A percentile compares a stretch with the other conserved stretches of the same genome.
These are phyloP conservation scores for Flaveria ramosissima DNA, from an alignment of 129 eudicot species.

Conservation along the genomic window DNA sequence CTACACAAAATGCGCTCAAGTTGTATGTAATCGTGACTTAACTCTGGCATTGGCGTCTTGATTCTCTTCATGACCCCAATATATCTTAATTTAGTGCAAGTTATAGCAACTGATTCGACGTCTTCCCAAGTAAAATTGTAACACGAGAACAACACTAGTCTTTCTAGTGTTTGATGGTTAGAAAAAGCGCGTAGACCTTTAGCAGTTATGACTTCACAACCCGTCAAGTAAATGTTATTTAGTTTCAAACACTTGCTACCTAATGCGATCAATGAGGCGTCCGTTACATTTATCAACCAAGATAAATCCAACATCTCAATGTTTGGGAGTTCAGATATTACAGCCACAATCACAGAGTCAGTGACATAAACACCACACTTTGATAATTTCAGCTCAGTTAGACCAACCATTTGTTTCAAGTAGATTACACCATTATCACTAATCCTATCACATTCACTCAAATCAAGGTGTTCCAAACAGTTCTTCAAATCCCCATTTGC, in stretches of 20 bases:
- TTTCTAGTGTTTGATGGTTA: neutral
- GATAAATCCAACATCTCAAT: conserved; percentile 7
- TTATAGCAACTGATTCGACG: neutral
- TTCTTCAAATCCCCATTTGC: neutral
- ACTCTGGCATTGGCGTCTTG: neutral
- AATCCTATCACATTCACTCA: conserved; percentile 22
- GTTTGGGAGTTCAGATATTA: neutral
- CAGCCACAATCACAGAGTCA: neutral
- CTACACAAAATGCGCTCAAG: neutral
- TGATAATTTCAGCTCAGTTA: conserved; percentile 18
- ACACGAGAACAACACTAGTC: conserved; percentile 16
- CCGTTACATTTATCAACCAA: conserved; percentile 19
- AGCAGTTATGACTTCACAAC: conserved; percentile 14
- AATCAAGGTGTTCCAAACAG: neutral
- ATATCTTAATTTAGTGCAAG: neutral
- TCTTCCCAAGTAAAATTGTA: conserved; percentile 15
- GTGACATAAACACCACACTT: conserved; percentile 24
- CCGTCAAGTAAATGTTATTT: neutral
- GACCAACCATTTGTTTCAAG: conserved; percentile 17
- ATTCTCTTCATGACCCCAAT: neutral
- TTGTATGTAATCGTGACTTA: neutral
- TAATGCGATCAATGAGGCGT: neutral
- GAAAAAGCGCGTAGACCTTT: conserved; percentile 15
- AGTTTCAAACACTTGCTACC: conserved; percentile 2
- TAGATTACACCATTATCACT: neutral